phyloP scores from a whole-genome alignment of 371 early-diverging fungal genomes.

The Homolaphlyctis polyrhiza region DNA sequence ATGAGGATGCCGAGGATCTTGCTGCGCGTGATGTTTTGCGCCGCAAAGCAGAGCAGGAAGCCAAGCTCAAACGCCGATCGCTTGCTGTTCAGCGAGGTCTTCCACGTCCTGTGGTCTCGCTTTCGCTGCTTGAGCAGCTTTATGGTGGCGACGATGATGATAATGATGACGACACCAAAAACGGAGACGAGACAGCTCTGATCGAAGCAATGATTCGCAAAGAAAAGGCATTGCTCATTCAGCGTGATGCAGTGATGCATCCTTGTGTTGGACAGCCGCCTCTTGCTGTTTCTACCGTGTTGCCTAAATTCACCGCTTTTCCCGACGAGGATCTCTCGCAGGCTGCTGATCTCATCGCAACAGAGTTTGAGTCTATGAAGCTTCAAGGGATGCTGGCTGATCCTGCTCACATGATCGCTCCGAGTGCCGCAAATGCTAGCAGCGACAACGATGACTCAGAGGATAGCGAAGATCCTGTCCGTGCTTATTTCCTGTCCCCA shows the following conservation, averaged over 20 bases:
- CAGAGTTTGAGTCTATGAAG: constrained; percentile 8
- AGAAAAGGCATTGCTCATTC: constrained; percentile 58
- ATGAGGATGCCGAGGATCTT: constrained; percentile 66
- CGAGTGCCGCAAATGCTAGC: background rate
- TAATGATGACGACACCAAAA: constrained; percentile 23
- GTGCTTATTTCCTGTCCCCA: background rate
- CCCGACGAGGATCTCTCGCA: constrained; percentile 12
- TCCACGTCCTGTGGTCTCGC: constrained; percentile 65
- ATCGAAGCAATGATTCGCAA: constrained; percentile 51
- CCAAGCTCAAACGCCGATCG: constrained; percentile 46
- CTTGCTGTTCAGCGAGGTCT: constrained; percentile 69
- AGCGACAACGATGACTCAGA: background rate
- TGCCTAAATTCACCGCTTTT: constrained; percentile 12
- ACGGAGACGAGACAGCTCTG: no score
- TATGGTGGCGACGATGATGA: constrained; percentile 11
- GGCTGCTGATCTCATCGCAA: constrained; percentile 9
- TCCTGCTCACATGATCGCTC: background rate
- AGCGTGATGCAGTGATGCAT: constrained; percentile 64
- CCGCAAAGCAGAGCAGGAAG: constrained; percentile 37
- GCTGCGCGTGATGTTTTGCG: constrained; percentile 50
- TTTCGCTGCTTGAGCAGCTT: background rate
- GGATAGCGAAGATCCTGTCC: background rate
- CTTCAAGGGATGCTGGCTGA: background rate
- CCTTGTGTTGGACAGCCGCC: constrained; percentile 43
- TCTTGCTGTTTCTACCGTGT: constrained; percentile 8